Evolutionary conservation across 1,139 yeast genomes (phyloP).

Genomic region (Debaryomycetaceae sp.): DNA sequence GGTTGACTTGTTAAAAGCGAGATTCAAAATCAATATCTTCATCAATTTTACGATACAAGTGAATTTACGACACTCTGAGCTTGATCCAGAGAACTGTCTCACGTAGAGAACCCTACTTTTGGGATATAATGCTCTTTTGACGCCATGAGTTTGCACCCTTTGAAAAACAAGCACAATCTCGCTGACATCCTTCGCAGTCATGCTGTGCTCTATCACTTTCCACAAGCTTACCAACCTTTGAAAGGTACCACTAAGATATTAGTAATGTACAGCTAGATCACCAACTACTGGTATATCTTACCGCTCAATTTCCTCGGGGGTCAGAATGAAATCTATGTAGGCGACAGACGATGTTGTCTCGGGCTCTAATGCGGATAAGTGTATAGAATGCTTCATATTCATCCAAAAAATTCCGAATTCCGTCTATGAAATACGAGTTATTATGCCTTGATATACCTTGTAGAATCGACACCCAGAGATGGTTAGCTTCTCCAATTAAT

Average conservation of each 20-base stretch:
- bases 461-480: too few relatives aligned
- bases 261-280: constrained; percentile 1
- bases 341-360: not conserved
- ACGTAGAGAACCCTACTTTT: constrained; percentile 1
- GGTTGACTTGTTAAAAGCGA: constrained; percentile 17
- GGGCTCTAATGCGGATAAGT: not conserved
- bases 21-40: constrained; percentile 16
- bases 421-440: too few relatives aligned
- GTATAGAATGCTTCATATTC: constrained; percentile 1
- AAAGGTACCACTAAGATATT: constrained; percentile 1
- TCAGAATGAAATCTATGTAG: not conserved
- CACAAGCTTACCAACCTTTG: constrained; percentile 3
- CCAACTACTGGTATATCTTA: constrained; percentile 2
- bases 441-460: too few relatives aligned
- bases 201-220: constrained; percentile 3
- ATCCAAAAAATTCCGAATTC: too few relatives aligned
- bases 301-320: not conserved
- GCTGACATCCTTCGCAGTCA: constrained; percentile 1
- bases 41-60: constrained; percentile 16
- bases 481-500: not conserved
- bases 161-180: constrained; percentile 3
- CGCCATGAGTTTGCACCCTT: not conserved
- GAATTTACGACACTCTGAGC: constrained; percentile 8
- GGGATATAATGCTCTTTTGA: not conserved
- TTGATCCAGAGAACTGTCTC: constrained; percentile 5